Conservation (phyloP, 2,329 filamentous ascomycete species). For the Fusarium penzigii region DNA sequence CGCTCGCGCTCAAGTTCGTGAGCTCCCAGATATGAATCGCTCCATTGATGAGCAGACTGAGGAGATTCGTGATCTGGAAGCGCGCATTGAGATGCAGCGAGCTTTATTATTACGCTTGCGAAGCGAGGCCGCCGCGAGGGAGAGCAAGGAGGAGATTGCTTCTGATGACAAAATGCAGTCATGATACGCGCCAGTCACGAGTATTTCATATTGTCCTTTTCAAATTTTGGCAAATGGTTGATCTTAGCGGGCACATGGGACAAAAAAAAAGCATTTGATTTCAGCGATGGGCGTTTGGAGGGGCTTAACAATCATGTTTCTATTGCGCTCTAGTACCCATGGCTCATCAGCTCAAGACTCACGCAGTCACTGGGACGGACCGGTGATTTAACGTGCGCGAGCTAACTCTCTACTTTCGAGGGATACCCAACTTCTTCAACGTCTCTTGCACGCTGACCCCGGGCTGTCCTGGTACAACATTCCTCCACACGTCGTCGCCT, state of each 20-base stretch:
- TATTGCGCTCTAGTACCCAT: constrained; percentile 2
- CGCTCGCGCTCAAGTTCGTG: constrained; percentile 66
- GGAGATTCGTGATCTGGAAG: constrained; percentile 69
- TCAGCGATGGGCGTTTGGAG: neutral
- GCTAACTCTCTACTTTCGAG: constrained; percentile 13
- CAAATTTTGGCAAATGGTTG: too few species aligned
- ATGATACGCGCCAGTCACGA: constrained; percentile 17
- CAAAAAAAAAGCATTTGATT: neutral
- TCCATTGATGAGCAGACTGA: constrained; percentile 67
- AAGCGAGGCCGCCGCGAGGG: constrained; percentile 43
- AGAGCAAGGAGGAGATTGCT: constrained; percentile 31
- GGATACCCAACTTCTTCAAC: constrained; percentile 52
- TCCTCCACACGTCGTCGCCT: constrained; percentile 66
- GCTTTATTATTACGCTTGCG: constrained; percentile 56
- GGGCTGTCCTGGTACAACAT: constrained; percentile 64
- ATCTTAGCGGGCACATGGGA: too few species aligned
- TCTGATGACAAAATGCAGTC: constrained; percentile 44
- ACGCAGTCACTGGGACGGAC: neutral
- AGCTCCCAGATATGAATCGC: constrained; percentile 70
- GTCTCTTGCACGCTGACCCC: constrained; percentile 66
- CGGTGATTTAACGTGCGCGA: neutral
- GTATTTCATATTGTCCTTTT: too few species aligned
- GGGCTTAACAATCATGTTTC: neutral
- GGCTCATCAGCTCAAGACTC: too few species aligned
- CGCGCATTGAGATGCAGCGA: constrained; percentile 62